Evolutionary conservation across 768 basidiomycete species (phyloP).

Genomic region (Kwoniella mangroviensis): DNA sequence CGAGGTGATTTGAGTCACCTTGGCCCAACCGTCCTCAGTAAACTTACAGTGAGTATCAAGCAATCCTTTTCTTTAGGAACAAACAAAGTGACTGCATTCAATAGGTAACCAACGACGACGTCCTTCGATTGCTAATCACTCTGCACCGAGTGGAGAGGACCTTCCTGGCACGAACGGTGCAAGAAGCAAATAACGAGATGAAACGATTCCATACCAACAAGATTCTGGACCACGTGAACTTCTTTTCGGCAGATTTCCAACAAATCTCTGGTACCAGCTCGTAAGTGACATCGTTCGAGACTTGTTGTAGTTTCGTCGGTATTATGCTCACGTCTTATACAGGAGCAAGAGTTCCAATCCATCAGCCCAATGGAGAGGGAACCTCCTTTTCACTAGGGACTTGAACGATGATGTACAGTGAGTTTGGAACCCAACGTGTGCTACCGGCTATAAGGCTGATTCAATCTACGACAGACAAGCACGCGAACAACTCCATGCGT

Average conservation of each 20-base stretch:
- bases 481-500: not conserved
- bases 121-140: slow-evolving; percentile 82
- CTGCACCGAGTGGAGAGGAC: slow-evolving; percentile 71
- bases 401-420: slow-evolving; percentile 23
- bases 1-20: slow-evolving; percentile 70
- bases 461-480: not conserved
- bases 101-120: slow-evolving; percentile 63
- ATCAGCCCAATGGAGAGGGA: slow-evolving; percentile 21
- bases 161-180: slow-evolving; percentile 69
- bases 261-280: slow-evolving; percentile 7
- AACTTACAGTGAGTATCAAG: slow-evolving; percentile 68
- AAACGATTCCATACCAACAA: slow-evolving; percentile 29
- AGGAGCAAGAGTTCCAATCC: slow-evolving; percentile 30
- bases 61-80: too few species aligned
- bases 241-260: slow-evolving; percentile 36
- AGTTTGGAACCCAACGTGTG: not conserved
- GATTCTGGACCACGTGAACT: not conserved
- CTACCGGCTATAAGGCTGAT: not conserved
- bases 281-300: not conserved
- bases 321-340: not conserved
- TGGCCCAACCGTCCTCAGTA: slow-evolving; percentile 77
- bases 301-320: not conserved
- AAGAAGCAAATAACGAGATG: slow-evolving; percentile 65
- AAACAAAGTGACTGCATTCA: not conserved
- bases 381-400: slow-evolving; percentile 23